Conservation (phyloP, 2,329 filamentous ascomycete species). For the Pseudogymnoascus sp. region DNA sequence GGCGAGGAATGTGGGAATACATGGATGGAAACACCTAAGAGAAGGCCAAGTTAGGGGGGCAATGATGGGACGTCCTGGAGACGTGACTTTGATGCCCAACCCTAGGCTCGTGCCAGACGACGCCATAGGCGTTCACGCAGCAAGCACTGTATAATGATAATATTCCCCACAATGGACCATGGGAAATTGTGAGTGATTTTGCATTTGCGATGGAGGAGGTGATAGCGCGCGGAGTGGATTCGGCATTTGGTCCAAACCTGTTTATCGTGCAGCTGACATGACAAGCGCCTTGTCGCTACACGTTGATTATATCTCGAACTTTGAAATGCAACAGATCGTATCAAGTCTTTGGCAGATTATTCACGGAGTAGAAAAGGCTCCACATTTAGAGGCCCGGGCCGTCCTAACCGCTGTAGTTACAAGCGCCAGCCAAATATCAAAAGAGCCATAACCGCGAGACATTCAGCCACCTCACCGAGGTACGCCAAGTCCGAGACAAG, state of each 20-base stretch:
- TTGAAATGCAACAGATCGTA: neutral
- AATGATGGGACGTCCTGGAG: constrained; percentile 2
- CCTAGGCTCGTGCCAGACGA: neutral
- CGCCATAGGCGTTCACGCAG: neutral
- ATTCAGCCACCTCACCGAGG: neutral
- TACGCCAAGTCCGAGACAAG: neutral
- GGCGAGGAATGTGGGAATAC: neutral
- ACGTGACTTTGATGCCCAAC: neutral
- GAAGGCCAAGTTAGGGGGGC: neutral
- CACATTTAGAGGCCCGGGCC: neutral
- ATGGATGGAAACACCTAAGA: constrained; percentile 2
- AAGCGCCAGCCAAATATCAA: neutral
- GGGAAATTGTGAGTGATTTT: neutral
- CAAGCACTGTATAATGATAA: constrained; percentile 5
- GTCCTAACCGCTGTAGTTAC: neutral
- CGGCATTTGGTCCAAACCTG: neutral
- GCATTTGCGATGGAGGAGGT: neutral
- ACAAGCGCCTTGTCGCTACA: neutral
- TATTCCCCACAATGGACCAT: neutral
- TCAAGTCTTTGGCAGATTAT: neutral
- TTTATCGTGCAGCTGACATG: neutral
- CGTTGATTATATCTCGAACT: neutral
- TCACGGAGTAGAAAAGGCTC: neutral
- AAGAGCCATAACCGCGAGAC: neutral
- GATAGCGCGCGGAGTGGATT: neutral